Evolutionary conservation across 768 basidiomycete genomes (phyloP).

Genomic region (Macrolepiota fuliginosa): DNA sequence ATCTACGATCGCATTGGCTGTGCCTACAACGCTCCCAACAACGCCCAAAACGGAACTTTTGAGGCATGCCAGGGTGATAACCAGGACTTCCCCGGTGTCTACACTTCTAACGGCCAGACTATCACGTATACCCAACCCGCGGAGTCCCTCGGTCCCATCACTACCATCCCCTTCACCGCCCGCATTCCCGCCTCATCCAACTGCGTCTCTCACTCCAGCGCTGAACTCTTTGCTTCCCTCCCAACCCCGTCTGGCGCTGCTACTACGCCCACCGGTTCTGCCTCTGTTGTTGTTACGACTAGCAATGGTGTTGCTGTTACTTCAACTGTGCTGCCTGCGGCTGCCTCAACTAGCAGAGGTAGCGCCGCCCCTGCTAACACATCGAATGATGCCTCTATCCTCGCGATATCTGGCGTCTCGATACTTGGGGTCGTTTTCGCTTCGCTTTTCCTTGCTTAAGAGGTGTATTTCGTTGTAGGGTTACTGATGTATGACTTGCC

Average conservation of each 20-base stretch:
- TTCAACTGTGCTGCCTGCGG: not conserved
- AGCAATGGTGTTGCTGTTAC: not conserved
- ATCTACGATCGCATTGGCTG: conserved; percentile 76
- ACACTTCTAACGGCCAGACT: conserved; percentile 33
- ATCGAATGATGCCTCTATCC: conserved; percentile 18
- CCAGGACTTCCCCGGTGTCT: conserved; percentile 57
- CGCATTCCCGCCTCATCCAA: conserved; percentile 34
- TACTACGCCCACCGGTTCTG: not conserved
- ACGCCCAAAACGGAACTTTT: conserved; percentile 57
- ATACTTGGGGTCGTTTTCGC: conserved; percentile 19
- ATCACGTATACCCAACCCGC: conserved; percentile 39
- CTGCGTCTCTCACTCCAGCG: conserved; percentile 29
- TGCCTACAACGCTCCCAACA: conserved; percentile 67
- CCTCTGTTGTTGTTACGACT: not conserved
- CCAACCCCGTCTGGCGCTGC: conserved; percentile 7
- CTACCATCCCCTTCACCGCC: conserved; percentile 33
- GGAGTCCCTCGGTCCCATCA: conserved; percentile 35
- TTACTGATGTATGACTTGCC: not conserved
- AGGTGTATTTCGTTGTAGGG: not conserved
- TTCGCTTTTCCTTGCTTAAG: conserved; percentile 18
- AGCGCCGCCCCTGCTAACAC: not conserved
- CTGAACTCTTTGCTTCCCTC: conserved; percentile 25
- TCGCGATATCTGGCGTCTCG: conserved; percentile 22
- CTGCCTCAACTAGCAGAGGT: not conserved
- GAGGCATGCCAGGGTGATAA: conserved; percentile 66